phyloP scores from a whole-genome alignment of 1,284 basidiomycete species.

The Cutaneotrichosporon dermatis region DNA sequence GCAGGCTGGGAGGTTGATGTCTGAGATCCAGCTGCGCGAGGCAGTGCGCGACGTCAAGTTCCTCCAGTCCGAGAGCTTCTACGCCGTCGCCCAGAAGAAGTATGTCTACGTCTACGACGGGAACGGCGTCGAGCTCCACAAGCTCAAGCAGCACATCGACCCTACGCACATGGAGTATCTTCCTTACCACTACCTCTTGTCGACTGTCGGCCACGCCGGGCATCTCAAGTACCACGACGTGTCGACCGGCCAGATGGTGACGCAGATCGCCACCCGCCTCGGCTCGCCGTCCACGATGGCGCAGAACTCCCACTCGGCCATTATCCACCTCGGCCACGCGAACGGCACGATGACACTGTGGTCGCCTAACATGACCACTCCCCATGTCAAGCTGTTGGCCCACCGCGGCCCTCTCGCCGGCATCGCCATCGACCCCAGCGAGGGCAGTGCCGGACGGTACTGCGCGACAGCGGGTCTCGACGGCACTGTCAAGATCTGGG shows the following conservation, averaged over 20 bases:
- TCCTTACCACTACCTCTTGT: slow-evolving; percentile 93
- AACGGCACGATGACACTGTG: slow-evolving; percentile 81
- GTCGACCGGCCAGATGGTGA: slow-evolving; percentile 81
- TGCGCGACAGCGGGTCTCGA: slow-evolving; percentile 88
- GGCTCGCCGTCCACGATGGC: slow-evolving; percentile 82
- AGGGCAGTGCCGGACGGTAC: slow-evolving; percentile 70
- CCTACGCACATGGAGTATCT: slow-evolving; percentile 87
- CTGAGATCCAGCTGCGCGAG: slow-evolving; percentile 81
- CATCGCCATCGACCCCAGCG: slow-evolving; percentile 73
- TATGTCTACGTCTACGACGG: slow-evolving; percentile 95
- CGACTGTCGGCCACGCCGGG: slow-evolving; percentile 76
- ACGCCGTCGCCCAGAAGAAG: slow-evolving; percentile 94
- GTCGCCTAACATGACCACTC: slow-evolving; percentile 89
- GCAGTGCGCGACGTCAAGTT: slow-evolving; percentile 92
- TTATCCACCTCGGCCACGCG: slow-evolving; percentile 88
- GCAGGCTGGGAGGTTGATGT: slow-evolving; percentile 79
- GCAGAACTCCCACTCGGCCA: slow-evolving; percentile 87
- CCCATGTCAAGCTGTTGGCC: slow-evolving; percentile 85
- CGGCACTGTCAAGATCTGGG: slow-evolving; percentile 89
- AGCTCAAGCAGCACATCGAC: slow-evolving; percentile 68
- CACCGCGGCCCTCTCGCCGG: slow-evolving; percentile 83
- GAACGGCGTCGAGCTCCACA: slow-evolving; percentile 87
- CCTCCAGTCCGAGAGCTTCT: slow-evolving; percentile 86
- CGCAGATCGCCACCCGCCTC: slow-evolving; percentile 84
- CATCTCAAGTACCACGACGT: slow-evolving; percentile 97